Base-by-base conservation (phyloP, 352 stramenopile genomes). In the Phytophthora megakarya region DNA sequence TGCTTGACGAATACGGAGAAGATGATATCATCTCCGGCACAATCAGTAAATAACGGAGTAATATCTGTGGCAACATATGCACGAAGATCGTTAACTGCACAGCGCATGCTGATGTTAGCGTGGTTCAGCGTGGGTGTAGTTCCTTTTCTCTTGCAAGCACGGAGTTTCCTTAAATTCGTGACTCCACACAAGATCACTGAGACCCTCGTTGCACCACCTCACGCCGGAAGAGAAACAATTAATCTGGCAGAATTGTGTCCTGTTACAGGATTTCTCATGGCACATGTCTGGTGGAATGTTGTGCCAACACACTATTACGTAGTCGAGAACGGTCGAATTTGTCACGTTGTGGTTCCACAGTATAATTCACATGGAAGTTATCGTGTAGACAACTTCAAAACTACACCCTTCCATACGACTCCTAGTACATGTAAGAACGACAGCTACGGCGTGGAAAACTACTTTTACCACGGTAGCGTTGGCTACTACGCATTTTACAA, bases 251-350 rank as follows among this genome's bases (percentile, higher is more conserved):
- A 39, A 16, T 12, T 54, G 1, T 70, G 43, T 22, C 53, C 33
- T 10, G 52, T 43, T 2, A 23, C n/a, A 35, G 57, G 58, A 6
- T 43, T 72, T 10, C 38, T 46, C 3, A 69, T 72, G 51, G 22
- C 58, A 13, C 37, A 21, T 39, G 51, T 61, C n/a, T 69, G 65
- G 59, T 69, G 51, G 45, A 69, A 72, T 12, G 30, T 69, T 18
- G 30, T 37, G 16, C 44, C 57, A 32, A 67, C 64, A 11, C 50
- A 64, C 30, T 72, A 52, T 28, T 60, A 64, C 21, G 19, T 4
- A 1, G 23, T 32, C 0, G 22, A 46, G 1, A 19, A 54, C 7
- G 45, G 32, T 13, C 25, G 50, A 16, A 53, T 69, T 19, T 72
- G 45, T 28, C 65, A 68, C 22, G 44, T 60, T 10, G 50, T 72